These are phyloP conservation scores for Chlorophyllum brunneum DNA, from an alignment of 768 basidiomycete species.

Conservation along the genomic window DNA sequence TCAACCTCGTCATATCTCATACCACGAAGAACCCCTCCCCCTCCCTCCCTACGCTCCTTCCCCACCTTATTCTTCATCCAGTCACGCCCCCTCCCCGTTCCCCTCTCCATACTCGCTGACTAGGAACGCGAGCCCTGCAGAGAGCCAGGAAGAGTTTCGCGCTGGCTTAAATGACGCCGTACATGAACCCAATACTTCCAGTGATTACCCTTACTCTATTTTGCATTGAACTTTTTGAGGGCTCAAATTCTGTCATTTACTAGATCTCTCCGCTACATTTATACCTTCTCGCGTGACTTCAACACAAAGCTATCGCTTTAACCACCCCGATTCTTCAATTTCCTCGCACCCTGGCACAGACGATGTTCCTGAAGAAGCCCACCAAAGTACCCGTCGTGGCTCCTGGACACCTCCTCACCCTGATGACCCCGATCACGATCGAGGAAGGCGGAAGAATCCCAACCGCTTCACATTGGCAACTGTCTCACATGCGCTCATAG, in stretches of 20 bases:
- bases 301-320: not conserved
- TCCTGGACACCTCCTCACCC: not conserved
- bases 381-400: not conserved
- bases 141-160: constrained; percentile 36
- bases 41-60: constrained; percentile 17
- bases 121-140: constrained; percentile 20
- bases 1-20: constrained; percentile 28
- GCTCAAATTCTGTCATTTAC: too few relatives aligned
- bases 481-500: constrained; percentile 45
- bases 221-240: too few relatives aligned
- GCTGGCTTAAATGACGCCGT: constrained; percentile 28
- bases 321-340: constrained; percentile 23
- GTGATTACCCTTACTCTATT: not conserved
- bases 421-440: constrained; percentile 11
- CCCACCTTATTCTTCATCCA: constrained; percentile 4
- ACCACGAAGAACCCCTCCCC: constrained; percentile 25
- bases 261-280: too few relatives aligned
- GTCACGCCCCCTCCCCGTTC: constrained; percentile 8
- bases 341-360: constrained; percentile 40
- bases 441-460: constrained; percentile 6
- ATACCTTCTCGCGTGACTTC: not conserved
- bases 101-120: constrained; percentile 5
- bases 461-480: constrained; percentile 43
- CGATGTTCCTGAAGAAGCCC: constrained; percentile 30
- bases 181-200: constrained; percentile 6